Conservation (phyloP, 768 basidiomycete genomes). For the Cubamyces sp. region DNA sequence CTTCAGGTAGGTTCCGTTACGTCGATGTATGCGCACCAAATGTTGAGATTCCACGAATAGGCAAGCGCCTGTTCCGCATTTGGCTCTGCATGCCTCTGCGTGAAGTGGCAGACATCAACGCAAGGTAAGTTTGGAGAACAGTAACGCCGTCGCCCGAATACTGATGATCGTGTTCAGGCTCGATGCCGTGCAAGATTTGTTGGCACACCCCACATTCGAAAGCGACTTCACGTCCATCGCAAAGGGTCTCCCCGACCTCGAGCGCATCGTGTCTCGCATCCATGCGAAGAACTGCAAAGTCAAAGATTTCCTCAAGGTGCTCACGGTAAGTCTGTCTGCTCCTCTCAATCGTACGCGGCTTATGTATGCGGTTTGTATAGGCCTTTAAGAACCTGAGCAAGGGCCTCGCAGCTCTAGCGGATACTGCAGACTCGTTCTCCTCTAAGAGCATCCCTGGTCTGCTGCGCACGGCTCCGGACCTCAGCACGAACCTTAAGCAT, state of each 20-base stretch:
- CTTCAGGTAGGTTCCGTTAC: constrained; percentile 69
- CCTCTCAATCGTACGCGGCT: neutral
- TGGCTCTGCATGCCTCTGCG: constrained; percentile 95
- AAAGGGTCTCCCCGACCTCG: constrained; percentile 87
- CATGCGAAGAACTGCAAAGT: constrained; percentile 91
- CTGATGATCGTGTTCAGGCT: constrained; percentile 52
- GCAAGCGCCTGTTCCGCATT: constrained; percentile 93
- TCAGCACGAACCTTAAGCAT: constrained; percentile 69
- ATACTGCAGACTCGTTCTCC: constrained; percentile 72
- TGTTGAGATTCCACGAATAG: constrained; percentile 39
- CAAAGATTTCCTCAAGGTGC: constrained; percentile 84
- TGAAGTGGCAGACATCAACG: constrained; percentile 83
- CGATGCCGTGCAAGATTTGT: constrained; percentile 92
- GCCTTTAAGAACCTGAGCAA: constrained; percentile 75
- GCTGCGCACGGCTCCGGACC: constrained; percentile 80
- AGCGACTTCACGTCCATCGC: constrained; percentile 73
- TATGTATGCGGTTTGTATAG: constrained; percentile 40
- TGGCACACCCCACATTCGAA: constrained; percentile 79
- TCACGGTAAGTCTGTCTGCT: constrained; percentile 50
- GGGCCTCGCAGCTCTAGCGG: constrained; percentile 64
- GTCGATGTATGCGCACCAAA: neutral
- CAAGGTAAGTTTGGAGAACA: constrained; percentile 54
- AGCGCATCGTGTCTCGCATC: constrained; percentile 92
- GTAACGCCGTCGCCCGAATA: neutral
- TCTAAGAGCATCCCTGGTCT: constrained; percentile 78